Evolutionary conservation across 495 filamentous ascomycete genomes (phyloP).

Genomic region (Clohesyomyces aquaticus): DNA sequence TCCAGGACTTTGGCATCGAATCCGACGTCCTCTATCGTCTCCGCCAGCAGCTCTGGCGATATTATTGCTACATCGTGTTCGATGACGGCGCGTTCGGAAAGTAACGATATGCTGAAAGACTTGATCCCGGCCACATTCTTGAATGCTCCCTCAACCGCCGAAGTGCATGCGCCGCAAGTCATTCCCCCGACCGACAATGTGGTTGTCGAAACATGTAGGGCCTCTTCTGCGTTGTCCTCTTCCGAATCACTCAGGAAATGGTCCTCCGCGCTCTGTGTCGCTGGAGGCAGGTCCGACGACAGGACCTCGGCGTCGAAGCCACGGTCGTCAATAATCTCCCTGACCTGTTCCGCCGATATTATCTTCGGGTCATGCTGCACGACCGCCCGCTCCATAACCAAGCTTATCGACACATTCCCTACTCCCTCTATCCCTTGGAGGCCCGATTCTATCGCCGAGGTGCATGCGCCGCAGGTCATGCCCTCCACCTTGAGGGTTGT

Average conservation of each 20-base stretch:
- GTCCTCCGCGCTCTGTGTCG: slow-evolving; percentile 32
- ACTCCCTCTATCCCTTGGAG: slow-evolving; percentile 81
- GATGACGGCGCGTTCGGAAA: slow-evolving; percentile 65
- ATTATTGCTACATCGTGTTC: slow-evolving; percentile 52
- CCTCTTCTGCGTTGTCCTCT: slow-evolving; percentile 35
- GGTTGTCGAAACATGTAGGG: slow-evolving; percentile 60
- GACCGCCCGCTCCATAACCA: slow-evolving; percentile 91
- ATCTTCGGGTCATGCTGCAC: slow-evolving; percentile 81
- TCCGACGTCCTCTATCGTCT: slow-evolving; percentile 56
- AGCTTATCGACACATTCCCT: slow-evolving; percentile 81
- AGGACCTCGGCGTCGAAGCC: slow-evolving; percentile 95
- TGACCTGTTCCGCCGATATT: slow-evolving; percentile 71
- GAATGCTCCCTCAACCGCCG: slow-evolving; percentile 83
- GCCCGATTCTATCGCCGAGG: slow-evolving; percentile 80
- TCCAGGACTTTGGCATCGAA: slow-evolving; percentile 52
- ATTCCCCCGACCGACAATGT: slow-evolving; percentile 93
- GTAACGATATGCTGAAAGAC: slow-evolving; percentile 51
- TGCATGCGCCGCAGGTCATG: slow-evolving; percentile 95
- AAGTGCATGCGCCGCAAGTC: slow-evolving; percentile 95
- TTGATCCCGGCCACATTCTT: slow-evolving; percentile 54
- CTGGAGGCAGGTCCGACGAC: slow-evolving; percentile 67
- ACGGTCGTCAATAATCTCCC: slow-evolving; percentile 87
- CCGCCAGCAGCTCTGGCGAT: slow-evolving; percentile 72
- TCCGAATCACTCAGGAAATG: slow-evolving; percentile 40
- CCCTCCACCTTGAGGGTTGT: slow-evolving; percentile 86